phyloP scores from a whole-genome alignment of 2,329 filamentous ascomycete species.

The Penicillium sp. region DNA sequence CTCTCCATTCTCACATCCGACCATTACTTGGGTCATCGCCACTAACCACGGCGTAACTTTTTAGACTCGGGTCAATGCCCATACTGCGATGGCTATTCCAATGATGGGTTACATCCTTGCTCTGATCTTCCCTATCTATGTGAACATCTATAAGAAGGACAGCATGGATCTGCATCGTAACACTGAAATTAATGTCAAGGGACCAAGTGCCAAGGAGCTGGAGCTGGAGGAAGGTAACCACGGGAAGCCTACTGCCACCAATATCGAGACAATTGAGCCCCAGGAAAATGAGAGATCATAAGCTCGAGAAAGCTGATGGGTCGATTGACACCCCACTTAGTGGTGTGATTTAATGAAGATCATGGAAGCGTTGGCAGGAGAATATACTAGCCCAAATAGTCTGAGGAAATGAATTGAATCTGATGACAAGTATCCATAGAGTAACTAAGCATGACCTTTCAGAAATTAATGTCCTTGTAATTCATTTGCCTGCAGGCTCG shows the following conservation, averaged over 20 bases:
- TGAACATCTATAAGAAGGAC: constrained; percentile 35
- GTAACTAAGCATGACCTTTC: not conserved
- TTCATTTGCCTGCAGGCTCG: not conserved
- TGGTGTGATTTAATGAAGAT: not conserved
- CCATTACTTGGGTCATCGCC: not conserved
- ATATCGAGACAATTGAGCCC: constrained; percentile 10
- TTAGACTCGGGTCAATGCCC: constrained; percentile 31
- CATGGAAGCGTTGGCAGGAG: not conserved
- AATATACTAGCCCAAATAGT: not conserved
- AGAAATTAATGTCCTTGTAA: not conserved
- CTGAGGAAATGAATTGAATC: not conserved
- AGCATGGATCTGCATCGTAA: constrained; percentile 34
- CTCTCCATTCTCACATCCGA: not conserved
- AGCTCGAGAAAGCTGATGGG: not conserved
- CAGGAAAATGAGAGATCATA: not conserved
- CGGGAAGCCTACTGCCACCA: constrained; percentile 16
- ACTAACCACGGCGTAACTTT: not conserved
- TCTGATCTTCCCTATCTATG: constrained; percentile 35
- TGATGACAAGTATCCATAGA: not conserved
- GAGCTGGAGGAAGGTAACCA: constrained; percentile 23
- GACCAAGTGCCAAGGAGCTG: constrained; percentile 21
- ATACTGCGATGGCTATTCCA: constrained; percentile 35
- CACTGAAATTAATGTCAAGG: constrained; percentile 28
- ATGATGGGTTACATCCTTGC: constrained; percentile 36
- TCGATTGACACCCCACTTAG: not conserved